phyloP scores from a whole-genome alignment of 2,329 filamentous ascomycete species.

The Clathrospora elynae region DNA sequence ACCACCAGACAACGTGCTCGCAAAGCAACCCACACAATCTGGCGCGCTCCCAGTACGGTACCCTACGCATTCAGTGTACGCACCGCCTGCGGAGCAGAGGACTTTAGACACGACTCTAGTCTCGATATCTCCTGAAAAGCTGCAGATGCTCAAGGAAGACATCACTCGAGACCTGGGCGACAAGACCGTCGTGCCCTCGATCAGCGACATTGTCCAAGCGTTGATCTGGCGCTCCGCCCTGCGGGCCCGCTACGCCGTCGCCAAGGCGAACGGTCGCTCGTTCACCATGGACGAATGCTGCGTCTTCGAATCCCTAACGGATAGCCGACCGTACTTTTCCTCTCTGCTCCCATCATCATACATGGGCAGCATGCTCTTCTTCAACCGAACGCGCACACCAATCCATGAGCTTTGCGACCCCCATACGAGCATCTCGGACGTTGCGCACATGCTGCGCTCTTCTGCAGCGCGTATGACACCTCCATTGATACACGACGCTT shows the following conservation, averaged over 20 bases:
- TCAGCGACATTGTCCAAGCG: slow-evolving; percentile 50
- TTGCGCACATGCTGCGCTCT: slow-evolving; percentile 30
- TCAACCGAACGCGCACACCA: slow-evolving; percentile 34
- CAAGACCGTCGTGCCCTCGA: slow-evolving; percentile 33
- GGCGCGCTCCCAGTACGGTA: slow-evolving; percentile 26
- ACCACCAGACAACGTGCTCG: slow-evolving; percentile 18
- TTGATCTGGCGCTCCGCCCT: slow-evolving; percentile 50
- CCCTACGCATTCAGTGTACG: slow-evolving; percentile 36
- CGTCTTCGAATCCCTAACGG: slow-evolving; percentile 44
- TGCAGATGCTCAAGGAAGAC: slow-evolving; percentile 38
- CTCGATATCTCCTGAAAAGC: slow-evolving; percentile 38
- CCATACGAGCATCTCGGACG: slow-evolving; percentile 22
- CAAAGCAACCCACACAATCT: background rate
- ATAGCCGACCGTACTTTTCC: slow-evolving; percentile 37
- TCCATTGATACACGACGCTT: slow-evolving; percentile 34
- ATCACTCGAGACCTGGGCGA: slow-evolving; percentile 28
- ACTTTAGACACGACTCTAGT: slow-evolving; percentile 41
- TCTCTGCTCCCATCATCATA: slow-evolving; percentile 31
- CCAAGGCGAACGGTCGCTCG: slow-evolving; percentile 20
- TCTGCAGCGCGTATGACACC: slow-evolving; percentile 30
- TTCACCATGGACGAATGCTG: slow-evolving; percentile 19
- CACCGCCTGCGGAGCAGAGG: slow-evolving; percentile 34
- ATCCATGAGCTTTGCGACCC: slow-evolving; percentile 28
- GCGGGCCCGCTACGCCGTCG: slow-evolving; percentile 44
- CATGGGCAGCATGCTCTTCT: slow-evolving; percentile 37